A percentile compares a stretch with the other conserved stretches of the same genome.
Conservation (phyloP, 257 asterid genomes). For the Penstemon davidsonii region DNA sequence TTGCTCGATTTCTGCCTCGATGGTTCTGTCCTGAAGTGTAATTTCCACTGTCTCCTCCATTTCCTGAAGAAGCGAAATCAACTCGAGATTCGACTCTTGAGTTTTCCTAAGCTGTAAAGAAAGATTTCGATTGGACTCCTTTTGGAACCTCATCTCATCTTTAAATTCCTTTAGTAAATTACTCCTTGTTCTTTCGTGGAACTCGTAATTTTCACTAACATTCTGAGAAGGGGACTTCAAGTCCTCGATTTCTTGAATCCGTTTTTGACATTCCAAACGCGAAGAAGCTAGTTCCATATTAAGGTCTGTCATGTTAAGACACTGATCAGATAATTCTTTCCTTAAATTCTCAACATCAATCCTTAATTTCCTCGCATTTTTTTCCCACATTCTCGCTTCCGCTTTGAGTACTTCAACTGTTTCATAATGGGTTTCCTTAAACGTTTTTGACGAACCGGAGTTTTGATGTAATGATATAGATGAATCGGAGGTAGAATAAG, state of each 20-base stretch:
- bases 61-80: slow-evolving; percentile 48
- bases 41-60: slow-evolving; percentile 50
- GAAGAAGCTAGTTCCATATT: slow-evolving; percentile 35
- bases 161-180: slow-evolving; percentile 32
- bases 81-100: slow-evolving; percentile 51
- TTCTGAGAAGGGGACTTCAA: slow-evolving; percentile 32
- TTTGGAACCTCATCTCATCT: slow-evolving; percentile 42
- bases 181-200: slow-evolving; percentile 21
- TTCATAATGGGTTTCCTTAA: slow-evolving; percentile 33
- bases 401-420: slow-evolving; percentile 42
- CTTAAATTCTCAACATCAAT: slow-evolving; percentile 37
- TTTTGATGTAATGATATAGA: slow-evolving; percentile 32
- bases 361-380: slow-evolving; percentile 39
- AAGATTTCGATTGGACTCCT: slow-evolving; percentile 32
- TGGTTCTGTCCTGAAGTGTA: slow-evolving; percentile 32
- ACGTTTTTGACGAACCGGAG: slow-evolving; percentile 25
- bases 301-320: slow-evolving; percentile 20
- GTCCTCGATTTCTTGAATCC: slow-evolving; percentile 35
- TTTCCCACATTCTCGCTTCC: slow-evolving; percentile 53
- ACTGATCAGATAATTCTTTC: slow-evolving; percentile 40
- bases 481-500: slow-evolving; percentile 37
- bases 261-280: slow-evolving; percentile 30
- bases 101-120: slow-evolving; percentile 40
- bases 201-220: slow-evolving; percentile 19
- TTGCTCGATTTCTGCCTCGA: slow-evolving; percentile 34